Base-by-base conservation (phyloP, 495 filamentous ascomycete genomes). In the Letharia columbiana region DNA sequence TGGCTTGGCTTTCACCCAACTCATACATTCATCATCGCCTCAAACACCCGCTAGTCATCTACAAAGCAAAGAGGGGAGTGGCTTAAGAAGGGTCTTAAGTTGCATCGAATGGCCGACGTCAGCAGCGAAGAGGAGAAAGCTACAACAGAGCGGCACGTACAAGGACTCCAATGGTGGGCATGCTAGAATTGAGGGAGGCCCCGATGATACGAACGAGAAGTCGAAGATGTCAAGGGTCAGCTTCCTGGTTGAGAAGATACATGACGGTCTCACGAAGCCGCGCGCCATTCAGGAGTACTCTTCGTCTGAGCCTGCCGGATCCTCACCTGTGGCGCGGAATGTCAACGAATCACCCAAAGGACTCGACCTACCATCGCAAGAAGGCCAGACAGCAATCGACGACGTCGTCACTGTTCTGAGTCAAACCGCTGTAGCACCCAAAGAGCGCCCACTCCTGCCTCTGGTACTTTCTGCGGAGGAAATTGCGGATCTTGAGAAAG, bases 11-110 rank as follows among this genome's bases (percentile, higher is more conserved):
- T 78, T 89, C n/a, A 79, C 83, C 37, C 82, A 87, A 64, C 75
- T 90, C 35, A 83, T 90, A 75, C 75, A 79, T 6, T 87, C 87
- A 13, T 91, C 87, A 13, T 91, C 89, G 0, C 89, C 89, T 37
- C 84, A 86, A 60, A 85, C 83, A 0, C 81, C 82, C 15, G 77
- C 58, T 28, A 67, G 52, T 20, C 70, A 41, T 78, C 75, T 20
- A 77, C 76, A 35, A 77, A 63, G 78, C 54, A 57, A 20, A 63
- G 77, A 79, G 44, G 81, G 80, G 31, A 79, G 82, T 56, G 79
- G 82, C 0, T 72, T 91, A 62, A 81, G 86, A 71, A 85, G 89
- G 65, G 82, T 88, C 1, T 80, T 85, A 35, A 95, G 91, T 74
- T 95, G 86, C 50, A 85, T 75, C 59, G 81, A 81, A 71, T 85